Percentiles rank a stretch among this genome's conserved stretches.
These are phyloP conservation scores for Apophysomyces trapeziformis DNA, from an alignment of 371 early-diverging fungal genomes.

Conservation along the genomic window DNA sequence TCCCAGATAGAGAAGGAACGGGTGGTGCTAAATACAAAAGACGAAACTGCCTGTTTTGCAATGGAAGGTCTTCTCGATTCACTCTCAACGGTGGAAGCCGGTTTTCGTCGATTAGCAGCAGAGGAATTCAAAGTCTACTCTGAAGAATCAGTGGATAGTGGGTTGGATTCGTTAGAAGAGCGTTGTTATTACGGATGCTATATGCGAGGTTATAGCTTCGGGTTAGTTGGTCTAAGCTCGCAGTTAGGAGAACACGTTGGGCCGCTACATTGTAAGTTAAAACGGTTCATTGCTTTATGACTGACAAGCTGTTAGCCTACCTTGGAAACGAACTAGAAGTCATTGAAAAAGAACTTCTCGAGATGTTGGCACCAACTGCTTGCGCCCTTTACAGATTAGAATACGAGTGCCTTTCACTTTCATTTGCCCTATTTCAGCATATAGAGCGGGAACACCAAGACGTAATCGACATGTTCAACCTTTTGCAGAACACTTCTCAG, in stretches of 20 bases:
- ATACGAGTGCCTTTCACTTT: slow-evolving; percentile 15
- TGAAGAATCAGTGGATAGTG: slow-evolving; percentile 10
- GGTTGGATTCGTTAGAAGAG: slow-evolving; percentile 14
- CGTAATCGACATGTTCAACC: neutral
- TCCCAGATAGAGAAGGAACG: neutral
- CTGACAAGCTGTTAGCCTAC: slow-evolving; percentile 2
- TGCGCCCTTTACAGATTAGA: slow-evolving; percentile 11
- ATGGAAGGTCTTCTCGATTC: slow-evolving; percentile 12
- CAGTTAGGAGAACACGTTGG: slow-evolving; percentile 15
- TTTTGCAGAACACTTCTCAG: neutral
- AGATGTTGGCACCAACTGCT: slow-evolving; percentile 2
- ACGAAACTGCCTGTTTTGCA: neutral
- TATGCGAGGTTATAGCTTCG: slow-evolving; percentile 11
- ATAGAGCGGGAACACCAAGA: neutral
- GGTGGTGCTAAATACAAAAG: neutral
- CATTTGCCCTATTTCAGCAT: slow-evolving; percentile 13
- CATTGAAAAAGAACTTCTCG: neutral
- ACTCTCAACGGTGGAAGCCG: slow-evolving; percentile 10
- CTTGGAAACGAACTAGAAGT: neutral
- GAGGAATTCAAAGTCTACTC: slow-evolving; percentile 8
- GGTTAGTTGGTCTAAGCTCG: slow-evolving; percentile 8
- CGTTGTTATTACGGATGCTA: slow-evolving; percentile 18
- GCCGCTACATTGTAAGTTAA: slow-evolving; percentile 10
- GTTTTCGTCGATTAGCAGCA: slow-evolving; percentile 10
- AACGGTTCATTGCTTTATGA: neutral